Percentiles rank a stretch among this genome's conserved stretches.
Evolutionary conservation across 2,329 filamentous ascomycete genomes (phyloP).

Genomic region (Penicillium sp.): DNA sequence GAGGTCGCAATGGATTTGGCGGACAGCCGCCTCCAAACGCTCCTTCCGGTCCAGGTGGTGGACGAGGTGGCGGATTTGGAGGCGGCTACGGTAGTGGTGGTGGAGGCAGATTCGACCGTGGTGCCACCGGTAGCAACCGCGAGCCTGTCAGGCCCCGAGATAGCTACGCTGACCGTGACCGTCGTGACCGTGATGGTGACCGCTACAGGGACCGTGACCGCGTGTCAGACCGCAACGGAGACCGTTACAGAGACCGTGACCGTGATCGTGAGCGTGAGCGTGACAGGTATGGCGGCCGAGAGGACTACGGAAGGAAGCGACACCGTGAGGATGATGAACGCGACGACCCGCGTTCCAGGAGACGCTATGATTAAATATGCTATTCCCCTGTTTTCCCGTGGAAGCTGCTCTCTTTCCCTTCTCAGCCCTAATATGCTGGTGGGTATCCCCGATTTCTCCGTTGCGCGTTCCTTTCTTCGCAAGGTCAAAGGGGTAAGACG

Average conservation of each 20-base stretch:
- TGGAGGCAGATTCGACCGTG: constrained; percentile 56
- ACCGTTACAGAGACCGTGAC: constrained; percentile 53
- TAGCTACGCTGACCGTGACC: constrained; percentile 54
- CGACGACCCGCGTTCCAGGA: constrained; percentile 71
- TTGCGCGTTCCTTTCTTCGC: constrained; percentile 30
- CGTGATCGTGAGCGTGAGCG: constrained; percentile 58
- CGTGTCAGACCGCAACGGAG: constrained; percentile 45
- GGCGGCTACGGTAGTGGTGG: constrained; percentile 48
- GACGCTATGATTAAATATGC: constrained; percentile 57
- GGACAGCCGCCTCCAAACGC: constrained; percentile 55
- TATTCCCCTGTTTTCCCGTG: constrained; percentile 9
- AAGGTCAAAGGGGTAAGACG: constrained; percentile 43
- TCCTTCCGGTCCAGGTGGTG: constrained; percentile 59
- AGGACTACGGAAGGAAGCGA: constrained; percentile 65
- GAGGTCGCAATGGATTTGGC: constrained; percentile 58
- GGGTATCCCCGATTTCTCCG: constrained; percentile 45
- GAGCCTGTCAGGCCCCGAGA: constrained; percentile 77
- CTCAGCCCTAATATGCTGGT: constrained; percentile 45
- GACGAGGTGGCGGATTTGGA: constrained; percentile 56
- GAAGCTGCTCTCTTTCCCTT: constrained; percentile 21
- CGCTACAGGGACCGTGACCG: constrained; percentile 53
- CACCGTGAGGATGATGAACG: constrained; percentile 78
- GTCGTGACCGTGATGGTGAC: constrained; percentile 60
- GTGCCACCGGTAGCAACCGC: constrained; percentile 75
- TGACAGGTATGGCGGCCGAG: constrained; percentile 51